These are phyloP conservation scores for Aspergillus leporis DNA, from an alignment of 495 filamentous ascomycete species.

Conservation along the genomic window DNA sequence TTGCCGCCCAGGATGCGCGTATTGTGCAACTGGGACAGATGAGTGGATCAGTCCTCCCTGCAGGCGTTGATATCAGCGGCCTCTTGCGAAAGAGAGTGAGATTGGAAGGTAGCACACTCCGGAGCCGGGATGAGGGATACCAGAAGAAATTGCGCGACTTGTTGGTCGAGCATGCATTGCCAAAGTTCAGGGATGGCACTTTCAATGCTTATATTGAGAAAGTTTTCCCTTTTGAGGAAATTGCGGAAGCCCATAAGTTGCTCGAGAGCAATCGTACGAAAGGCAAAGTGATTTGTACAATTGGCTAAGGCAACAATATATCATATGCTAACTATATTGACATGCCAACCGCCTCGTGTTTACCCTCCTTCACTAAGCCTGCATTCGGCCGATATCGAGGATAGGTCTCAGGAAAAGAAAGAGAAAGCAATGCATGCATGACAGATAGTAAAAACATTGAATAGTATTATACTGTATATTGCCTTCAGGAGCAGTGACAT, in stretches of 20 bases:
- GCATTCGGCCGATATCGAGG: no score
- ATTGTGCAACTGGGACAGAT: constrained; percentile 73
- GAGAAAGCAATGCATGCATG: no score
- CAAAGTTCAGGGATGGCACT: constrained; percentile 59
- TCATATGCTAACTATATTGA: not conserved
- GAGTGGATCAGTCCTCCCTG: constrained; percentile 64
- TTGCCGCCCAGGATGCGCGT: constrained; percentile 69
- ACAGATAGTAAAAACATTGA: no score
- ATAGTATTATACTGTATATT: no score
- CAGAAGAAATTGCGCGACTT: constrained; percentile 75
- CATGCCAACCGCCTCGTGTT: not conserved
- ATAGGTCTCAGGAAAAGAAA: not conserved
- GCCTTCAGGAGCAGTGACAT: no score
- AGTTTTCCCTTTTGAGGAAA: constrained; percentile 76
- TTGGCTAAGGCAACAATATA: not conserved
- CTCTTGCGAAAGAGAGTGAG: constrained; percentile 75
- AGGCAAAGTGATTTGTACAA: constrained; percentile 72
- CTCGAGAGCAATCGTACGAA: constrained; percentile 81
- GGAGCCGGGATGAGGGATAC: constrained; percentile 77
- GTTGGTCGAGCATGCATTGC: constrained; percentile 69
- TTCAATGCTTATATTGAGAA: constrained; percentile 77
- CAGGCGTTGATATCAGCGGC: constrained; percentile 63
- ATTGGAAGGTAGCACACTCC: constrained; percentile 77
- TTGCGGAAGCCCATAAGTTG: constrained; percentile 76
- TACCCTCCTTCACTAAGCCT: no score